These are phyloP conservation scores for Fragaria ananassa DNA, from an alignment of 306 rosid species.

Conservation along the genomic window DNA sequence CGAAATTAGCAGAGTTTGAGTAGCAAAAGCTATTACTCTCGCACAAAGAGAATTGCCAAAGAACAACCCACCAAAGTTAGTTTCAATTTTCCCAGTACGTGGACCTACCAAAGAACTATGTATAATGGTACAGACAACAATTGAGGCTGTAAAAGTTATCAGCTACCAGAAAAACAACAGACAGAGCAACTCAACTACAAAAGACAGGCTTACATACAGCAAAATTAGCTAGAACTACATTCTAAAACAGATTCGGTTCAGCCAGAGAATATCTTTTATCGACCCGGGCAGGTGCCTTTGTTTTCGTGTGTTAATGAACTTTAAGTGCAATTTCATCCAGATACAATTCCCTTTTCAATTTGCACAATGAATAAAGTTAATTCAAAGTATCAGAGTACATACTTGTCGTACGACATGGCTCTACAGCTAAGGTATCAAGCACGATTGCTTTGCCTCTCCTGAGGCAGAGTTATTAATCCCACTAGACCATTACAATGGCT, in stretches of 20 bases:
- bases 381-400: not conserved
- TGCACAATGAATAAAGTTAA: not conserved
- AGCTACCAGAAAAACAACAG: not conserved
- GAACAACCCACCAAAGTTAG: not conserved
- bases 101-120: not conserved
- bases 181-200: not conserved
- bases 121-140: not conserved
- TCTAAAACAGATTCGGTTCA: no score
- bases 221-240: not conserved
- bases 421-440: not conserved
- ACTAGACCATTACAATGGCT: conserved; percentile 11
- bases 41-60: not conserved
- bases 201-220: not conserved
- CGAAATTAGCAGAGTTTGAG: not conserved
- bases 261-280: no score
- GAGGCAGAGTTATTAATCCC: not conserved
- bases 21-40: not conserved
- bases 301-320: not conserved
- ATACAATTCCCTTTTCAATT: not conserved
- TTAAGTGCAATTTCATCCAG: not conserved
- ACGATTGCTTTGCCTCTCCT: not conserved
- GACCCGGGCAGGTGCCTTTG: not conserved
- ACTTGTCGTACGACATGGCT: not conserved
- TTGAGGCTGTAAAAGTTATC: not conserved
- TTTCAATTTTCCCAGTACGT: not conserved